These are phyloP conservation scores for Hypoxylon sp. DNA, from an alignment of 2,329 filamentous ascomycete species.

Conservation along the genomic window DNA sequence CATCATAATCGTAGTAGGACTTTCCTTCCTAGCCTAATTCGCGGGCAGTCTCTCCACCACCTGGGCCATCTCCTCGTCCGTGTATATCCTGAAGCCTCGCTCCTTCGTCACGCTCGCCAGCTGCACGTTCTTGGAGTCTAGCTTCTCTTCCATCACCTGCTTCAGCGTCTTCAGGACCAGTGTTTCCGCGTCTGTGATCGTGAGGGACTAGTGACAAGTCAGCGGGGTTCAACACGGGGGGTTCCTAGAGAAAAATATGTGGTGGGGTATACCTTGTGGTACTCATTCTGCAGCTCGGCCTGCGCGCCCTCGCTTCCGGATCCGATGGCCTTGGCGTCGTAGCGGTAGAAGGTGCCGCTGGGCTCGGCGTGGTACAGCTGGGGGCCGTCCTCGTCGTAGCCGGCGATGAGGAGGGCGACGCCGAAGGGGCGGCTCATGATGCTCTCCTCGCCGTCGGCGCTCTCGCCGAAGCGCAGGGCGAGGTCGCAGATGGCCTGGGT, in stretches of 20 bases:
- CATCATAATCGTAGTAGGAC: neutral
- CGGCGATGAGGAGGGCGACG: slow-evolving; percentile 94
- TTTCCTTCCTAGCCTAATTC: slow-evolving; percentile 60
- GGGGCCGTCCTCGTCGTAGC: slow-evolving; percentile 96
- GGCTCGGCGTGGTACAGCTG: slow-evolving; percentile 98
- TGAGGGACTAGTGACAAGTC: slow-evolving; percentile 76
- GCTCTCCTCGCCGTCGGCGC: slow-evolving; percentile 96
- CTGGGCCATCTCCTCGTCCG: slow-evolving; percentile 94
- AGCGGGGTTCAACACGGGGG: neutral
- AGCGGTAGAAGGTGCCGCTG: slow-evolving; percentile 97
- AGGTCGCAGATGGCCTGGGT: slow-evolving; percentile 99
- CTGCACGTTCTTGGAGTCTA: slow-evolving; percentile 98
- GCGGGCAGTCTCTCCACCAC: slow-evolving; percentile 86
- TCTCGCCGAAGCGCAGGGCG: slow-evolving; percentile 95
- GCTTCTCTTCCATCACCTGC: slow-evolving; percentile 99
- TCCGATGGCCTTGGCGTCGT: slow-evolving; percentile 98
- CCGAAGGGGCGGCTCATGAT: slow-evolving; percentile 99
- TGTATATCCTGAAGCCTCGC: slow-evolving; percentile 98
- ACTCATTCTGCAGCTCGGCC: slow-evolving; percentile 98
- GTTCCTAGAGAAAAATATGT: neutral
- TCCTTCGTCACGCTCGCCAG: slow-evolving; percentile 97
- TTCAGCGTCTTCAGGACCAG: slow-evolving; percentile 97
- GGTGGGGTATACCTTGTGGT: slow-evolving; percentile 77
- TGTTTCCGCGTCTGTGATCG: slow-evolving; percentile 91
- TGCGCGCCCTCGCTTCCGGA: slow-evolving; percentile 97